These are phyloP conservation scores for Boletus pseudopeckii DNA, from an alignment of 768 basidiomycete species.

Conservation along the genomic window DNA sequence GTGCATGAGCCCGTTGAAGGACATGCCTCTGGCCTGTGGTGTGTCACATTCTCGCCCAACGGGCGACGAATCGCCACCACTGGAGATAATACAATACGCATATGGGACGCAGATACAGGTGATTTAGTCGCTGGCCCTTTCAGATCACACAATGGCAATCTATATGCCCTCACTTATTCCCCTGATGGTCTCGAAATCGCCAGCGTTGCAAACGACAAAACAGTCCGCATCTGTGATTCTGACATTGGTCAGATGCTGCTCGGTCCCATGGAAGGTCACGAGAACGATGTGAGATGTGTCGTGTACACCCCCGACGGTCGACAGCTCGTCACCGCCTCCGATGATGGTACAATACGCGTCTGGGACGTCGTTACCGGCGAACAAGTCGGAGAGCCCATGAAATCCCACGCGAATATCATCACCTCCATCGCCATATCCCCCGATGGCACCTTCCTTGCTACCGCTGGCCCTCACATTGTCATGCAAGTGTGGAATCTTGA, in stretches of 20 bases:
- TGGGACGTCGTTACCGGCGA: constrained; percentile 29
- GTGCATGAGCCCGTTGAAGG: constrained; percentile 26
- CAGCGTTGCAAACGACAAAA: constrained; percentile 31
- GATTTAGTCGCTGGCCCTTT: constrained; percentile 26
- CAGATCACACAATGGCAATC: constrained; percentile 31
- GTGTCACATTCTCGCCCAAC: constrained; percentile 32
- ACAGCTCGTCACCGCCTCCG: constrained; percentile 26
- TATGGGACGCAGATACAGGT: constrained; percentile 32
- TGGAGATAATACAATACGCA: constrained; percentile 30
- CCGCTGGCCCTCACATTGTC: constrained; percentile 29
- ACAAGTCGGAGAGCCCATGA: constrained; percentile 31
- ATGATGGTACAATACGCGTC: constrained; percentile 31
- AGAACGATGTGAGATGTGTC: constrained; percentile 30
- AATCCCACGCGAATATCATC: constrained; percentile 27
- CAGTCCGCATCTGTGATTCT: constrained; percentile 31
- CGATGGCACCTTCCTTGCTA: constrained; percentile 29
- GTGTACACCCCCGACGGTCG: constrained; percentile 30
- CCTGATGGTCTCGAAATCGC: constrained; percentile 31
- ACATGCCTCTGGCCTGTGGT: constrained; percentile 27
- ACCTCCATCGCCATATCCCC: constrained; percentile 33
- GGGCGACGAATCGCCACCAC: constrained; percentile 32
- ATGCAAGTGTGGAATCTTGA: constrained; percentile 32
- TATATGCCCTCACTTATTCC: constrained; percentile 38
- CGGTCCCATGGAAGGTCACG: constrained; percentile 27
- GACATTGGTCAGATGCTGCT: constrained; percentile 37